Evolutionary conservation across 805 yeast species (phyloP), one percentile per base, ranked within the genome.

Genomic region (Myxozyma neglecta): DNA sequence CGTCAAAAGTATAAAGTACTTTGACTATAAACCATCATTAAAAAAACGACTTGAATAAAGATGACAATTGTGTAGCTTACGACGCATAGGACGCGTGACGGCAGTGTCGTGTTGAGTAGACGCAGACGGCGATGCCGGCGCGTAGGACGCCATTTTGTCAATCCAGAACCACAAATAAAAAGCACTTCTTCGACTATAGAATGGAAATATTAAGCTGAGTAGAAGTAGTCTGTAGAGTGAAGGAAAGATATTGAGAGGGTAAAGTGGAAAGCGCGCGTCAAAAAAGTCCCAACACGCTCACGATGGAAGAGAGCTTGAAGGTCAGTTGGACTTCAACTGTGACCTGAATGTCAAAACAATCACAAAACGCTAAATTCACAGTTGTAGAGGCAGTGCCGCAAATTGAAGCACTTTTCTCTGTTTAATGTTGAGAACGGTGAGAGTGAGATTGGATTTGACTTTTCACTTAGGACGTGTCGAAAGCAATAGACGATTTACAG

Each of bases 1-100:
- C 65, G 61, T 72, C 76, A 52, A 74, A 71, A 14, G 79, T 74
- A 67, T 76, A 76, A 11, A 76, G 68, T 48, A 76, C 72, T 61
- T 76, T 76, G 57, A 76, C 66, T 63, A 46, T 37, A 34, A 6
- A 42, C 13, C 2, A 37, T 20, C 9, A 39, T 36, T 10, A 51
- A 40, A 40, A 14, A 9, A 34, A 10, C 4, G 16, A 8, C n/a
- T 7, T 11, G 13, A 42, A 29, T 37, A 24, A 40, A 7, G 13
- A 7, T 20, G 10, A 13, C n/a, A 20, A 24, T 16, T 13, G 35
- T 32, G 14, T 16, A n/a, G 36, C 63, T 16, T 54, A 59, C 63
- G 56, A 42, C 63, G 63, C 63, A 59, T 50, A 29, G 44, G 63
- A 43, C 63, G 63, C 57, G 63, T 54, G 24, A 57, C 46, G 39